Evolutionary conservation across 345 rosid species (phyloP).

Genomic region (Eucalyptus pauciflora): DNA sequence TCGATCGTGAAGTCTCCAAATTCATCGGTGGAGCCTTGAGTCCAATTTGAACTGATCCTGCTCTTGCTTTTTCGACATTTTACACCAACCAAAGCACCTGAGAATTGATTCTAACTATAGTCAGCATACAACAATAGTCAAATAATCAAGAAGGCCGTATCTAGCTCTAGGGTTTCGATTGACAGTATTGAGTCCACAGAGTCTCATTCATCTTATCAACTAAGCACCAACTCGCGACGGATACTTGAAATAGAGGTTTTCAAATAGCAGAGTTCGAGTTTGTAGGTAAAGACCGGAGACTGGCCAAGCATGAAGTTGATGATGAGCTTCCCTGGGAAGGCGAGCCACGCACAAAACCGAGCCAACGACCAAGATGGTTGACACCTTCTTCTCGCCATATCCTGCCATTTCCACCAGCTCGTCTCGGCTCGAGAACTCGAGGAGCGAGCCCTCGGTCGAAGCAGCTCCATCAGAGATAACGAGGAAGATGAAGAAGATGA

Average conservation of each 20-base stretch:
- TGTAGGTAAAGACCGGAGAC: background rate
- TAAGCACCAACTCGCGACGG: background rate
- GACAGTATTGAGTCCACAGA: background rate
- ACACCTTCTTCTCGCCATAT: conserved; percentile 55
- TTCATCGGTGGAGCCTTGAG: conserved; percentile 9
- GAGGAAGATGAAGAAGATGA: background rate
- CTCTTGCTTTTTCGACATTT: conserved; percentile 4
- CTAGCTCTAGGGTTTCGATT: background rate
- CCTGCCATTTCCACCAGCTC: conserved; percentile 55
- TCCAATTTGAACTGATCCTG: background rate
- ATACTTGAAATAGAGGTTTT: background rate
- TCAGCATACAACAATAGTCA: background rate
- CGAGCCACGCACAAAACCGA: conserved; percentile 16
- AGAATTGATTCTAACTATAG: background rate
- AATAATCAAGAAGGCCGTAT: background rate
- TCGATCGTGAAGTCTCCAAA: conserved; percentile 30
- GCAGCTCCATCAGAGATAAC: background rate
- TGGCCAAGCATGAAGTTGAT: background rate
- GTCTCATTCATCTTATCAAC: background rate
- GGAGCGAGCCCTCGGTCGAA: background rate
- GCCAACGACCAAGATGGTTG: conserved; percentile 43
- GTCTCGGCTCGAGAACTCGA: conserved; percentile 13
- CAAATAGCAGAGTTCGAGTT: background rate
- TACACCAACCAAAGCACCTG: conserved; percentile 4
- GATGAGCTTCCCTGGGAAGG: background rate